phyloP scores from a whole-genome alignment of 1,284 basidiomycete genomes.

The Lentinula novae-zelandiae region DNA sequence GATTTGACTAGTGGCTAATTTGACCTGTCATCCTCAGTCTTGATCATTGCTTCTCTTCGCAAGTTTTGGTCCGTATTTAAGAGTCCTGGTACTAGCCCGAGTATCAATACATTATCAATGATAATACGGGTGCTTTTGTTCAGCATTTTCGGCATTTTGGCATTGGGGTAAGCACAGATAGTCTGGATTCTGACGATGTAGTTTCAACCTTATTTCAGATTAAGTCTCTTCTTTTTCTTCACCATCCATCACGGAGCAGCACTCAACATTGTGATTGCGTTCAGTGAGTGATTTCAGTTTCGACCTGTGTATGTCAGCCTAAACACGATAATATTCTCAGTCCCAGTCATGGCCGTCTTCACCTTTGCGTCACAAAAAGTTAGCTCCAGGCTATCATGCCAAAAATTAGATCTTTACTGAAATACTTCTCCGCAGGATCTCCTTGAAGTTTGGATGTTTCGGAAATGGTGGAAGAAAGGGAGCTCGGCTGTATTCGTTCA shows the following conservation, averaged over 20 bases:
- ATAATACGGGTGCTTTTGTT: slow-evolving; percentile 10
- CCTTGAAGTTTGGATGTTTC: slow-evolving; percentile 12
- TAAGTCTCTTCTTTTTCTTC: slow-evolving; percentile 12
- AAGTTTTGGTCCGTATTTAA: neutral
- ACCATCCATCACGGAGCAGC: slow-evolving; percentile 13
- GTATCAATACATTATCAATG: slow-evolving; percentile 7
- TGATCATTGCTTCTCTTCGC: neutral
- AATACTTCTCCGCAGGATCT: slow-evolving; percentile 12
- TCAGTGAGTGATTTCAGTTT: slow-evolving; percentile 8
- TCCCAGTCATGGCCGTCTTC: slow-evolving; percentile 13
- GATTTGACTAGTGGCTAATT: neutral
- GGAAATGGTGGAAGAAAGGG: slow-evolving; percentile 6
- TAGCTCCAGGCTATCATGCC: neutral
- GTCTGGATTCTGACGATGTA: too few relatives aligned
- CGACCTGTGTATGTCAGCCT: neutral
- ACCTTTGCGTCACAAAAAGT: slow-evolving; percentile 15
- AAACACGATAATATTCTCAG: neutral
- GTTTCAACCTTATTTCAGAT: neutral
- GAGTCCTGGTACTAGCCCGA: neutral
- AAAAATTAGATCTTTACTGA: neutral
- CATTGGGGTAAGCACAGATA: neutral
- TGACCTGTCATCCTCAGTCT: neutral
- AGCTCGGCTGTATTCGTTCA: neutral
- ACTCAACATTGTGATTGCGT: slow-evolving; percentile 13
- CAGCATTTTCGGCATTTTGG: slow-evolving; percentile 14